Conservation (phyloP, 768 basidiomycete species). For the Lactifluus echinatus region DNA sequence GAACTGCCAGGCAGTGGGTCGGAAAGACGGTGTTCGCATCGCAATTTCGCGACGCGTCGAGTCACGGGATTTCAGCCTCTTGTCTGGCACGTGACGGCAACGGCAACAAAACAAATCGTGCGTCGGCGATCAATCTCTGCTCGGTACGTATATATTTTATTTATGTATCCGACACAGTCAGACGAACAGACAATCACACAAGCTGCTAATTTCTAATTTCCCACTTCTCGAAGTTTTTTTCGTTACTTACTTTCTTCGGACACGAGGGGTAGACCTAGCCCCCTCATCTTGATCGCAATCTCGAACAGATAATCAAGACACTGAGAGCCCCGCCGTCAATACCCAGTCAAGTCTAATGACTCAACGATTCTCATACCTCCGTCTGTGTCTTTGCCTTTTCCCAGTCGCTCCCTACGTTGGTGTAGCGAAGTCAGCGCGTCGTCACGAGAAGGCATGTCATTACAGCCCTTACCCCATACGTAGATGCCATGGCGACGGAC, state of each 20-base stretch:
- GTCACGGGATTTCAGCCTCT: too few relatives aligned
- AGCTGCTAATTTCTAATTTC: background rate
- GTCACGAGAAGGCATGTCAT: slow-evolving; percentile 2
- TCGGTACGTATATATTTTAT: too few relatives aligned
- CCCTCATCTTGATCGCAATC: slow-evolving; percentile 75
- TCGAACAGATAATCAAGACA: slow-evolving; percentile 91
- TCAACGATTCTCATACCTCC: slow-evolving; percentile 39
- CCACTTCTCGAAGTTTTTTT: background rate
- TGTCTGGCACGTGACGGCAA: slow-evolving; percentile 1
- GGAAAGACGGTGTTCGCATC: background rate
- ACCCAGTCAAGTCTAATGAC: background rate
- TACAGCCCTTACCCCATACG: slow-evolving; percentile 58
- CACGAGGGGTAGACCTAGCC: slow-evolving; percentile 49
- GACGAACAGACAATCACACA: too few relatives aligned
- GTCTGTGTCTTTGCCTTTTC: slow-evolving; percentile 85
- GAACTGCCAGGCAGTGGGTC: too few relatives aligned
- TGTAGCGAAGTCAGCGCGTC: background rate
- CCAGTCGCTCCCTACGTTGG: slow-evolving; percentile 53
- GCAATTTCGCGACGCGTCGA: slow-evolving; percentile 6
- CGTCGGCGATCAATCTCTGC: too few relatives aligned
- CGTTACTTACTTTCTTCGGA: slow-evolving; percentile 15
- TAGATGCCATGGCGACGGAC: slow-evolving; percentile 78
- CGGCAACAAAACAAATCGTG: background rate
- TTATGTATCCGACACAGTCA: too few relatives aligned
- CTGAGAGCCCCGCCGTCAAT: slow-evolving; percentile 27